Percentiles rank a stretch among this genome's conserved stretches.
phyloP scores from a whole-genome alignment of 306 rosid species.

The Cucurbita moschata region DNA sequence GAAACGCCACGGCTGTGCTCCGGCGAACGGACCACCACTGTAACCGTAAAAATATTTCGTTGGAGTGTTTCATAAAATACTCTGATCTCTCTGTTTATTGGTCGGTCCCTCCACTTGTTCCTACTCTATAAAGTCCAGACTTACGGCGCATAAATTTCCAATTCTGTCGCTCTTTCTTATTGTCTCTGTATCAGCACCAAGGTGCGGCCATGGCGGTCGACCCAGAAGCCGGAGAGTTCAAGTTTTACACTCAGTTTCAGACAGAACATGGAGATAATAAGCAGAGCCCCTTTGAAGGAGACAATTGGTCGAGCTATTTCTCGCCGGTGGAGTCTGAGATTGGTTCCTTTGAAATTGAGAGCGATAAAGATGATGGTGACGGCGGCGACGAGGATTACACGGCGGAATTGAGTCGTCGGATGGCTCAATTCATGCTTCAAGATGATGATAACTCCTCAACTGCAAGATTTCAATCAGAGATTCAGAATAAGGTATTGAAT shows the following conservation, averaged over 20 bases:
- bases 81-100: neutral
- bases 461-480: conserved; percentile 11
- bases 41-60: neutral
- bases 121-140: neutral
- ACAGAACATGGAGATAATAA: conserved; percentile 8
- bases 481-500: conserved; percentile 20
- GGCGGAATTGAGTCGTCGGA: conserved; percentile 41
- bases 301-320: neutral
- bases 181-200: neutral
- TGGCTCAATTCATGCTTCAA: conserved; percentile 36
- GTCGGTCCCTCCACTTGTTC: neutral
- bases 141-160: neutral
- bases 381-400: conserved; percentile 33
- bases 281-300: neutral
- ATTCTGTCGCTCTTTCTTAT: neutral
- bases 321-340: conserved; percentile 10
- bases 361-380: neutral
- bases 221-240: conserved; percentile 16
- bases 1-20: neutral
- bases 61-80: neutral
- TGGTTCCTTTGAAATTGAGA: conserved; percentile 9
- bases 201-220: conserved; percentile 30
- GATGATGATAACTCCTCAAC: conserved; percentile 12
- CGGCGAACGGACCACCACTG: neutral
- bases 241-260: conserved; percentile 15